A percentile compares a stretch with the other conserved stretches of the same genome.
Conservation (phyloP, 805 yeast species). For the Metschnikowia baotianmanensis region DNA sequence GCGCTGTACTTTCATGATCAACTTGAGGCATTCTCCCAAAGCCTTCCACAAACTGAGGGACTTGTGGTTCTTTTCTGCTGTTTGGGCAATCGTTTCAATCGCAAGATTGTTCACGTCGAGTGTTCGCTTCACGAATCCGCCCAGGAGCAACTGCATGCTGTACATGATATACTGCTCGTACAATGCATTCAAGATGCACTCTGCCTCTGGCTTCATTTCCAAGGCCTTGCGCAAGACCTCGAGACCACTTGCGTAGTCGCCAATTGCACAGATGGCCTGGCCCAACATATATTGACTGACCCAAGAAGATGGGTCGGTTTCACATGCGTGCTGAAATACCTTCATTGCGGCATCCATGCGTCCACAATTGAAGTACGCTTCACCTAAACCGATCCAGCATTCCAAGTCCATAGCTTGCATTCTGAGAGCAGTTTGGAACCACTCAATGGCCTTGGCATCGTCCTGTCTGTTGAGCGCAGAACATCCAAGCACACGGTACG, state of each 20-base stretch:
- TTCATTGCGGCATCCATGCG: conserved; percentile 81
- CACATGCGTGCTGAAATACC: conserved; percentile 68
- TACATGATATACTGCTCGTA: conserved; percentile 57
- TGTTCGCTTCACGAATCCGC: conserved; percentile 71
- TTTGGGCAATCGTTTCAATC: conserved; percentile 40
- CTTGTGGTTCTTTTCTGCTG: conserved; percentile 32
- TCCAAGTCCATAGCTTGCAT: conserved; percentile 62
- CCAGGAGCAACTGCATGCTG: conserved; percentile 47
- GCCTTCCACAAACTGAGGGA: conserved; percentile 67
- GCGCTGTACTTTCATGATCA: conserved; percentile 56
- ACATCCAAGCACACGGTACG: conserved; percentile 82
- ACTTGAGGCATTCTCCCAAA: conserved; percentile 53
- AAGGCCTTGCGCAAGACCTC: conserved; percentile 44
- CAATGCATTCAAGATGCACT: conserved; percentile 46
- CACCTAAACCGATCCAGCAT: conserved; percentile 97
- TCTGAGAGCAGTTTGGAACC: conserved; percentile 84
- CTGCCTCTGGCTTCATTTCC: conserved; percentile 45
- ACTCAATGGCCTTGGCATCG: conserved; percentile 77
- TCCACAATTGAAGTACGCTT: conserved; percentile 84
- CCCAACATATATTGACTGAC: conserved; percentile 68
- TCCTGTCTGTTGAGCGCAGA: conserved; percentile 68
- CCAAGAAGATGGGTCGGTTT: conserved; percentile 54
- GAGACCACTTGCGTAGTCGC: conserved; percentile 64
- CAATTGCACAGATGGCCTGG: conserved; percentile 56
- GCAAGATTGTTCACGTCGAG: conserved; percentile 46